Evolutionary conservation across 495 filamentous ascomycete genomes (phyloP).

Genomic region (Hyaloscypha finlandica): DNA sequence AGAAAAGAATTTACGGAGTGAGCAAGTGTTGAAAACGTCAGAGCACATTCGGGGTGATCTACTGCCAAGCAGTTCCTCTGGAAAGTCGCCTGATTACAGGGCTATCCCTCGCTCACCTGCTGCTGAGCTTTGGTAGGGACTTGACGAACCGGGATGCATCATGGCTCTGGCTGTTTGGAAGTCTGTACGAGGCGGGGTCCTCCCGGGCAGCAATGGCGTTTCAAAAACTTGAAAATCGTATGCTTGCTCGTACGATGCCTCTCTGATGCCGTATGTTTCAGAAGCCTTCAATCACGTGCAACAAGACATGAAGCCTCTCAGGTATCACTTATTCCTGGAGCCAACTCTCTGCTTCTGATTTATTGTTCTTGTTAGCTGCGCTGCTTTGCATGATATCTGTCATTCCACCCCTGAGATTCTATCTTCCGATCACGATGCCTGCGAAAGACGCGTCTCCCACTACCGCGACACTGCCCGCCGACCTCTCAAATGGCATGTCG

Average conservation of each 20-base stretch:
- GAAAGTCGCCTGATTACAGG: slow-evolving; percentile 5
- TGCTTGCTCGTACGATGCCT: neutral
- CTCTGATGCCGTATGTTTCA: neutral
- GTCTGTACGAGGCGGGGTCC: neutral
- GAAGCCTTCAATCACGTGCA: neutral
- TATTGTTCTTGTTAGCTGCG: neutral
- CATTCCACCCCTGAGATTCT: neutral
- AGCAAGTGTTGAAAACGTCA: neutral
- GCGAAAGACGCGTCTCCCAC: neutral
- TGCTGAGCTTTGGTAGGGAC: neutral
- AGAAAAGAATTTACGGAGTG: neutral
- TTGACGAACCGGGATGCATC: neutral
- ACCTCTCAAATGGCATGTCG: neutral
- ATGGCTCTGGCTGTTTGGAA: slow-evolving; percentile 1
- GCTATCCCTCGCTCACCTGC: neutral
- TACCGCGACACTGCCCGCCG: neutral
- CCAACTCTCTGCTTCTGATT: neutral
- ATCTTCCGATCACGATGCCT: neutral
- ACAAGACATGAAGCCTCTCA: neutral
- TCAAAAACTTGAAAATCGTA: slow-evolving; percentile 11
- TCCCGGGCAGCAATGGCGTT: slow-evolving; percentile 1
- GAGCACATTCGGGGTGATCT: neutral
- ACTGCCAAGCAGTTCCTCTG: neutral
- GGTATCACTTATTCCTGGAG: neutral
- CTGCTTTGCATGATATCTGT: neutral